Evolutionary conservation across 306 rosid species (phyloP), one percentile per base, ranked within the genome.

Genomic region (Begonia masoniana): DNA sequence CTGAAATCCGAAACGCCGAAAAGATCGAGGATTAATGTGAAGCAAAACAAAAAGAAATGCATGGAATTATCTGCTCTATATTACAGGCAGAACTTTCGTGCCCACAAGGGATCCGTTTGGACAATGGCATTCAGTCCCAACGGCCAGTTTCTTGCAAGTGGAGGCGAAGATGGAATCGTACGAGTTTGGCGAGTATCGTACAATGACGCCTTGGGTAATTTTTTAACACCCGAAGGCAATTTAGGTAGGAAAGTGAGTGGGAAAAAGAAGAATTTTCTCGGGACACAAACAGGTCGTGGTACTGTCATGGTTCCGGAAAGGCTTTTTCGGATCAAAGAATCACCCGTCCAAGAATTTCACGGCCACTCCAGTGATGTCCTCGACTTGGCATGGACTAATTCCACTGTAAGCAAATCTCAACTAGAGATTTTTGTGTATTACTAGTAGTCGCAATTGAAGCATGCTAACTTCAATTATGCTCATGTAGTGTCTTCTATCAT

Each of bases 351-450:
- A 26, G 92, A 81, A 59, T 74, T 81, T 53, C 61, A 62, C 60
- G 97, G 96, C 41, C 96, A 91, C 63, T 71, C 82, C 2, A 41
- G 81, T 61, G 96, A 74, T 71, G 81, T 91, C 47, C 73, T 83
- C 76, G 99, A 91, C 71, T 69, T 91, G 65, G 91, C 99, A 61
- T 91, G 96, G 99, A 83, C 94, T 46, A 69, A 54, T 77, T 85
- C 96, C 26, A 81, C 78, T 52, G 99, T 86, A 74, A 91, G 99
- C 7, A 63, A 50, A 53, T 8, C 14, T 46, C 21, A 5, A 13
- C 62, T 43, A n/a, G 43, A 41, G 39, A 31, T 7, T 31, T 31
- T 31, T 21, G 24, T 21, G 24, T 21, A 21, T 21, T 31, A 31
- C 39, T 31, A 4, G 39, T 7, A 31, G 39, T 6, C 3, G 39